Percentiles rank a stretch among this genome's conserved stretches.
phyloP scores from a whole-genome alignment of 495 filamentous ascomycete species.

The Usnea hakonensis region DNA sequence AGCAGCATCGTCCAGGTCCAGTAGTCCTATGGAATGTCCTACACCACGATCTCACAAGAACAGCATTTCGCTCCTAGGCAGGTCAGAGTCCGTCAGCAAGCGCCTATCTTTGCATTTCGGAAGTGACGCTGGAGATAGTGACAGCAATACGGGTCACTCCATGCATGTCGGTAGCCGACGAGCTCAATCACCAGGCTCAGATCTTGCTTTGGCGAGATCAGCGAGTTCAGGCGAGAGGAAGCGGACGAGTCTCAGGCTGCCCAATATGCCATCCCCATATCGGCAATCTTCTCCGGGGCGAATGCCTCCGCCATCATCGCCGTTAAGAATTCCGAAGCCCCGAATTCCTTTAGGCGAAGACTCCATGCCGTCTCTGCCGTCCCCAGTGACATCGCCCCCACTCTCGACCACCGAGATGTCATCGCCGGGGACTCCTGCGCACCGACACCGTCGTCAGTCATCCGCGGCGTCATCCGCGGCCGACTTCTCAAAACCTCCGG shows the following conservation, averaged over 20 bases:
- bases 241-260: constrained; percentile 71
- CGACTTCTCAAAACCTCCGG: constrained; percentile 56
- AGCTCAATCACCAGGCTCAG: constrained; percentile 86
- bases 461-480: constrained; percentile 75
- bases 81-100: constrained; percentile 51
- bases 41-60: constrained; percentile 84
- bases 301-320: constrained; percentile 68
- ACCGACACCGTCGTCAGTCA: constrained; percentile 79
- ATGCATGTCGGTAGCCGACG: constrained; percentile 57
- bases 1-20: constrained; percentile 67
- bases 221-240: constrained; percentile 69
- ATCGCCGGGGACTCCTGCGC: constrained; percentile 52
- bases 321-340: constrained; percentile 78
- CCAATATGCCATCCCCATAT: constrained; percentile 65
- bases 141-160: constrained; percentile 84
- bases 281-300: constrained; percentile 82
- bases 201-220: constrained; percentile 62
- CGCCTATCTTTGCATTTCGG: constrained; percentile 67
- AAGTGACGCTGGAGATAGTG: constrained; percentile 69
- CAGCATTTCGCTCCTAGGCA: constrained; percentile 52
- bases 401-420: constrained; percentile 71
- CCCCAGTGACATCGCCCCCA: constrained; percentile 83
- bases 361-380: constrained; percentile 61
- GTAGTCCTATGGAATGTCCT: constrained; percentile 82
- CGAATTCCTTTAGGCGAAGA: constrained; percentile 69